Conservation (phyloP, 768 basidiomycete species). For the Hypholoma fasciculare region DNA sequence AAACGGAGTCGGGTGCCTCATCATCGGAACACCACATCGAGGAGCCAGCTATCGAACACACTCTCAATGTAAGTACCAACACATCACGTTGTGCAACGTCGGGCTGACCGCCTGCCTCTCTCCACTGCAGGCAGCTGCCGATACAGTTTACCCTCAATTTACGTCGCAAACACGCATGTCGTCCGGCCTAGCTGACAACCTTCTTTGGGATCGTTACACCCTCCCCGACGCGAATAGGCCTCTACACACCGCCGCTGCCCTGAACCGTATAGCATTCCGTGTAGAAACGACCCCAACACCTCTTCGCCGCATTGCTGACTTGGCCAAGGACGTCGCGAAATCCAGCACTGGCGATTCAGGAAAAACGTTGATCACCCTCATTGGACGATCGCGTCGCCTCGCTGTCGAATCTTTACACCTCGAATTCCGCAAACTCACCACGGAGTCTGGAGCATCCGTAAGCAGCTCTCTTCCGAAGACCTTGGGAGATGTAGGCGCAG, state of each 20-base stretch:
- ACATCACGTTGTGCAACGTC: not conserved
- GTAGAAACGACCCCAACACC: slow-evolving; percentile 50
- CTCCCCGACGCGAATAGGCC: slow-evolving; percentile 26
- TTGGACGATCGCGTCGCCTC: slow-evolving; percentile 75
- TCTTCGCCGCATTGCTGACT: slow-evolving; percentile 56
- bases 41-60: slow-evolving; percentile 10
- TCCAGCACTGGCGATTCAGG: slow-evolving; percentile 23
- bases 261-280: slow-evolving; percentile 67
- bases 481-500: slow-evolving; percentile 74
- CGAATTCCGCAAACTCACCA: slow-evolving; percentile 57
- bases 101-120: slow-evolving; percentile 31
- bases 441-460: slow-evolving; percentile 39
- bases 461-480: slow-evolving; percentile 67
- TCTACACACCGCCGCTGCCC: slow-evolving; percentile 36
- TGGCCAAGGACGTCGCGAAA: slow-evolving; percentile 31
- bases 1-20: slow-evolving; percentile 30
- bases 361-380: slow-evolving; percentile 58
- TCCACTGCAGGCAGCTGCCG: slow-evolving; percentile 48
- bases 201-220: slow-evolving; percentile 72
- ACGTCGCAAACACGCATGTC: slow-evolving; percentile 67
- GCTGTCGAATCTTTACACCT: slow-evolving; percentile 54
- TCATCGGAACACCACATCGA: slow-evolving; percentile 15
- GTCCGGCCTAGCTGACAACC: slow-evolving; percentile 81
- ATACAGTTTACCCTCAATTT: slow-evolving; percentile 71
- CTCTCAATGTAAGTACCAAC: slow-evolving; percentile 31